Evolutionary conservation across 495 filamentous ascomycete species (phyloP).

Genomic region (Apodospora peruviana): DNA sequence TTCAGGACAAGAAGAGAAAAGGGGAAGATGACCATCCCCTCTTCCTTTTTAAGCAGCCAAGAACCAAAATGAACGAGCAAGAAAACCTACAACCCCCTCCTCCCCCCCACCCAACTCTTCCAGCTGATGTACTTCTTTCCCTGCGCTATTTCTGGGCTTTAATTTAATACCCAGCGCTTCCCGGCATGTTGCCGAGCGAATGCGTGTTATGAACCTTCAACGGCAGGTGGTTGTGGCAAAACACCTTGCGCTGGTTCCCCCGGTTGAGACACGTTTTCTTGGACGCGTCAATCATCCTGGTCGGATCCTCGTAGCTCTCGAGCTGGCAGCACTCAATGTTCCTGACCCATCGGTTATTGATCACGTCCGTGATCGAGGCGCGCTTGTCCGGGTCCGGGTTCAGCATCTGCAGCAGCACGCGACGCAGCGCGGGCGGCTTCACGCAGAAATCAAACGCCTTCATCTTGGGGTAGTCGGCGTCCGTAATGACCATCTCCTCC

Average conservation of each 20-base stretch:
- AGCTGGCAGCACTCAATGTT: constrained; percentile 66
- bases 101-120: no score
- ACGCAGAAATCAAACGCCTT: constrained; percentile 42
- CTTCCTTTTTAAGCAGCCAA: no score
- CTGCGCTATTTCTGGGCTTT: no score
- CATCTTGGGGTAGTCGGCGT: constrained; percentile 47
- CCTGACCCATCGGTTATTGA: constrained; percentile 59
- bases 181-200: constrained; percentile 43
- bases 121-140: no score
- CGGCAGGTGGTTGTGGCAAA: constrained; percentile 45
- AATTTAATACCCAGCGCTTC: constrained; percentile 40
- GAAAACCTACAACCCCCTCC: no score
- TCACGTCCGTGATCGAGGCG: constrained; percentile 55
- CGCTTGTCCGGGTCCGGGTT: constrained; percentile 64
- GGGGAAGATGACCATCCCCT: no score
- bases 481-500: constrained; percentile 40
- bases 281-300: constrained; percentile 44
- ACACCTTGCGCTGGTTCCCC: constrained; percentile 35
- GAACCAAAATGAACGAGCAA: no score
- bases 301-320: constrained; percentile 52
- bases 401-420: constrained; percentile 68
- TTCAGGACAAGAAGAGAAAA: no score
- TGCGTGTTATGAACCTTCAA: constrained; percentile 32
- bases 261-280: constrained; percentile 41
- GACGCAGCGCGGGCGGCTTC: constrained; percentile 50